Base-by-base conservation (phyloP, 441 rosid species). In the Euphorbia neoarborescens region DNA sequence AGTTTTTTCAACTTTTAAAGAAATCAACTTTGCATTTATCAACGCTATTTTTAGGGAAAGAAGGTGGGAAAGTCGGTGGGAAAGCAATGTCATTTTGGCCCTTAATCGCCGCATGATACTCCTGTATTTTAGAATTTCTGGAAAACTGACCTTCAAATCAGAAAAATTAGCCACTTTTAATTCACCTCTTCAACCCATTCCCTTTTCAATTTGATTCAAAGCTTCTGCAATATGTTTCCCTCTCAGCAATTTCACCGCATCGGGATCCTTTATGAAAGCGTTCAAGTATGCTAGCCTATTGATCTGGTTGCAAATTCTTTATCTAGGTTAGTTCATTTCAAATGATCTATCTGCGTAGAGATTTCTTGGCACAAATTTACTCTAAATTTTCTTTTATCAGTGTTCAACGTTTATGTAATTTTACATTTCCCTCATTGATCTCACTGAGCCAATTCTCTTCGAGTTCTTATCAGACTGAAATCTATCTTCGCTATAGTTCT, bases 281-380 rank as follows among this genome's bases (percentile, higher is more conserved):
- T 66, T 27, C 44, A 66, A 50, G 30, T 53, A 10, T 3, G 27
- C 70, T 17, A 38, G 51, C 14, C n/a, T 8, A 64, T 40, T 30
- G 17, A 24, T 32, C 30, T 62, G 30, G 28, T 62, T 32, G 34
- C 11, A 17, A 53, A 15, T 27, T 44, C 28, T 13, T n/a, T 5
- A 69, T 62, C 65, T 44, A 4, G 65, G 57, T 72, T 30, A 9
- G 68, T 71, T 25, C 12, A 20, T 62, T 53, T 19, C 68, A 44
- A 50, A 83, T 83, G 81, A 58, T 65, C 53, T 44, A 44, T 54
- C 7, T 69, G 34, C 71, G 68, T 20, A 71, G 74, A 69, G 27
- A 71, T 75, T 63, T 64, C 54, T 62, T 66, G 50, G 61, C 73
- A 24, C 70, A 59, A 34, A 10, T 71, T 60, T 73, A n/a, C 46